A percentile compares a stretch with the other conserved stretches of the same genome.
phyloP scores from a whole-genome alignment of 2,329 filamentous ascomycete species.

The Diaporthe citri region DNA sequence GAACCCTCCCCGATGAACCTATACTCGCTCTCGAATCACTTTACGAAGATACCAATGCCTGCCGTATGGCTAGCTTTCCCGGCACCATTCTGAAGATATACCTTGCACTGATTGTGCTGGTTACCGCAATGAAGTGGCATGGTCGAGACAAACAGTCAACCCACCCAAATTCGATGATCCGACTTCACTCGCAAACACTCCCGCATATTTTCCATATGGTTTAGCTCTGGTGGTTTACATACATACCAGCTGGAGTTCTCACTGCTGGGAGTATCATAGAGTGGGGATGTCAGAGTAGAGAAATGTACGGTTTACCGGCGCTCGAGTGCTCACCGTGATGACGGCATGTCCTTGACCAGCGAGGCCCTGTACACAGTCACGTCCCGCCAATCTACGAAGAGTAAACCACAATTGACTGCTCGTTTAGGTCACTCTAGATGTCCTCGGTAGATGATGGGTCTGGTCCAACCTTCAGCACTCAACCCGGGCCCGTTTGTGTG shows the following conservation, averaged over 20 bases:
- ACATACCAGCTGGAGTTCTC: rapidly evolving
- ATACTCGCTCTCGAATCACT: background rate
- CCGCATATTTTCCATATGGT: too few relatives aligned
- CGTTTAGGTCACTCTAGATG: background rate
- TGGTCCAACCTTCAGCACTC: background rate
- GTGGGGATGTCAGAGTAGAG: background rate
- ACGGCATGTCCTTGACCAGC: too few relatives aligned
- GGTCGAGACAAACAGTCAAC: background rate
- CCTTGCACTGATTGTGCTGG: rapidly evolving
- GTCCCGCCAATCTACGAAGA: background rate
- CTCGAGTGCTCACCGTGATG: background rate
- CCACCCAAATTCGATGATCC: background rate
- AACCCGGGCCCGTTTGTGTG: background rate
- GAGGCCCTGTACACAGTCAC: background rate
- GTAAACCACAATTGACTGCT: background rate
- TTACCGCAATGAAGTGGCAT: background rate
- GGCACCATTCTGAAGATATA: rapidly evolving
- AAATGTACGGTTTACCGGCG: background rate
- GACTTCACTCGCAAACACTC: background rate
- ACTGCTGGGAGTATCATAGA: background rate
- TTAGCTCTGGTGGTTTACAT: background rate
- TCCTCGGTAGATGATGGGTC: too few relatives aligned
- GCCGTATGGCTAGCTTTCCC: background rate
- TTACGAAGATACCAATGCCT: background rate
- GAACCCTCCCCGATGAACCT: too few relatives aligned